Conservation (phyloP, 176 grass and related monocot species). For the Eremochloa ophiuroides region DNA sequence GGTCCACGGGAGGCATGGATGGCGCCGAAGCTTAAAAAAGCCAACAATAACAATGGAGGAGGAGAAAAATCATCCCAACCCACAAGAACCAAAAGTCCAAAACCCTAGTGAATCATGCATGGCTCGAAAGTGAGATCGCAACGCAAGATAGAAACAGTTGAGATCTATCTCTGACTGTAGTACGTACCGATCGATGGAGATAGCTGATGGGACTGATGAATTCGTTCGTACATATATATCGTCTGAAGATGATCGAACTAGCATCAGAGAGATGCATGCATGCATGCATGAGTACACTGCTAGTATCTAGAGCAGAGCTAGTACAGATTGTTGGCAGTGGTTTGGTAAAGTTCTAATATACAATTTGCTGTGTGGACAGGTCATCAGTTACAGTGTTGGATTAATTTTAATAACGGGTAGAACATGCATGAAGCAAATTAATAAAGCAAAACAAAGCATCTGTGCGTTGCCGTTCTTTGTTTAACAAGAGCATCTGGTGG, state of each 20-base stretch:
- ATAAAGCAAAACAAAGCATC: not conserved
- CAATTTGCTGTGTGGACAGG: not conserved
- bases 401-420: not conserved
- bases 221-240: not conserved
- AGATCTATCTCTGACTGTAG: not conserved
- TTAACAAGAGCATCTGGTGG: not conserved
- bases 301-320: not conserved
- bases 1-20: slow-evolving; percentile 34
- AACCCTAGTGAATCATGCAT: not conserved
- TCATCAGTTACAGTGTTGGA: not conserved
- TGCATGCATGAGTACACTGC: no score
- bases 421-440: not conserved
- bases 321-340: not conserved
- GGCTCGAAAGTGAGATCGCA: not conserved
- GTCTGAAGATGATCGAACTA: no score
- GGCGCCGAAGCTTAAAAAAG: slow-evolving; percentile 22
- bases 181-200: not conserved
- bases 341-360: not conserved
- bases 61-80: slow-evolving; percentile 7
- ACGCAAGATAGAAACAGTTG: not conserved
- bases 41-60: not conserved
- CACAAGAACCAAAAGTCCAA: slow-evolving; percentile 17
- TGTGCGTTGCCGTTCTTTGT: not conserved
- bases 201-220: not conserved
- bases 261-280: no score